Conservation (phyloP, 2,329 filamentous ascomycete genomes). For the Monosporascus sp. region DNA sequence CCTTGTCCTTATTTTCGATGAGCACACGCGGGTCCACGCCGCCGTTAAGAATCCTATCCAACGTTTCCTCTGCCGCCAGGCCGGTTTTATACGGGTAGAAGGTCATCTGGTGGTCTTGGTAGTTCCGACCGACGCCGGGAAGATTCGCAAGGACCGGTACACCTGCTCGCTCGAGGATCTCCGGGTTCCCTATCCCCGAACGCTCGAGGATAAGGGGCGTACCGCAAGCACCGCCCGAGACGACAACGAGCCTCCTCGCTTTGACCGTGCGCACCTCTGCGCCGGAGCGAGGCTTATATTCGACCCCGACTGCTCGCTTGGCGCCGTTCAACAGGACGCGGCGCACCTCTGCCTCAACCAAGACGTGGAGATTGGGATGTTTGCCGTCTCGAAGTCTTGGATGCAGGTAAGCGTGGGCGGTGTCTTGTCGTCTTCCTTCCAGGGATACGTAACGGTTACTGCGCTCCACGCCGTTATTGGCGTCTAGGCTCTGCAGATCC, state of each 20-base stretch:
- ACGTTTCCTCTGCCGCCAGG: slow-evolving; percentile 40
- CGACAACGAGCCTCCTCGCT: slow-evolving; percentile 49
- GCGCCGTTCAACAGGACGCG: slow-evolving; percentile 50
- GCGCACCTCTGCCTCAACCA: slow-evolving; percentile 26
- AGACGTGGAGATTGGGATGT: slow-evolving; percentile 25
- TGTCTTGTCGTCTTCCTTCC: slow-evolving; percentile 22
- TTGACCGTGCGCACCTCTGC: slow-evolving; percentile 27
- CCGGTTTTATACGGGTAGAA: slow-evolving; percentile 44
- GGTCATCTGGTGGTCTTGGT: slow-evolving; percentile 46
- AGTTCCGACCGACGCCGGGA: slow-evolving; percentile 46
- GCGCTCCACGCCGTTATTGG: slow-evolving; percentile 26
- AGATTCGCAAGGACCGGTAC: slow-evolving; percentile 45
- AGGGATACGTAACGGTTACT: slow-evolving; percentile 18
- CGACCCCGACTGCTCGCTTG: slow-evolving; percentile 35
- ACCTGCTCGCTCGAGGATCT: slow-evolving; percentile 35
- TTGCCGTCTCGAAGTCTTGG: slow-evolving; percentile 20
- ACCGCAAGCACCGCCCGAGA: slow-evolving; percentile 43
- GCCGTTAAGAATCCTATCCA: slow-evolving; percentile 24
- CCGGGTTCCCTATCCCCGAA: slow-evolving; percentile 52
- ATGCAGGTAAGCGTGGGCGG: slow-evolving; percentile 22
- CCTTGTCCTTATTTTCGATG: slow-evolving; percentile 18
- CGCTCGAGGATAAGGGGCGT: slow-evolving; percentile 54
- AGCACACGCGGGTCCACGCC: slow-evolving; percentile 19
- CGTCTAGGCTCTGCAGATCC: slow-evolving; percentile 44
- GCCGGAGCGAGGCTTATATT: neutral